phyloP scores from a whole-genome alignment of 2,329 filamentous ascomycete species.

The Amylocarpus encephaloides region DNA sequence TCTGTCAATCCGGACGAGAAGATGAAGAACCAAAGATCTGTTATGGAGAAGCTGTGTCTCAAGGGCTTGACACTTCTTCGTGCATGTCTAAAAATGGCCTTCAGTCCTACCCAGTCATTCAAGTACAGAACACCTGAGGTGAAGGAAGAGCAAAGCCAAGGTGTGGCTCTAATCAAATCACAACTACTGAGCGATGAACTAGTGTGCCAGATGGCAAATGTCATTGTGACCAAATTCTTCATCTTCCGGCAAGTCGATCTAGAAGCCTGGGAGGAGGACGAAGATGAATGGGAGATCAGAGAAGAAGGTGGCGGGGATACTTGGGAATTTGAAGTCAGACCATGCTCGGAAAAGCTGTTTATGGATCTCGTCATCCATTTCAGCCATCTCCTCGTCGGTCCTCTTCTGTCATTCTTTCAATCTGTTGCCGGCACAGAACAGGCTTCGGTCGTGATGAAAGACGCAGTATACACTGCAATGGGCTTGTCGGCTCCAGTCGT shows the following conservation, averaged over 20 bases:
- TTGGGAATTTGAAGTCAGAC: constrained; percentile 87
- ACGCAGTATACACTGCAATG: constrained; percentile 91
- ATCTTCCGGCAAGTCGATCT: constrained; percentile 80
- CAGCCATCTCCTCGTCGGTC: constrained; percentile 72
- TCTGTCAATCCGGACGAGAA: constrained; percentile 40
- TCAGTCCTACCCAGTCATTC: constrained; percentile 74
- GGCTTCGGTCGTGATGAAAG: constrained; percentile 73
- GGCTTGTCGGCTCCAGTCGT: constrained; percentile 77
- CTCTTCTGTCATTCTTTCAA: constrained; percentile 76
- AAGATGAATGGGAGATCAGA: constrained; percentile 89
- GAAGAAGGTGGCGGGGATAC: constrained; percentile 80
- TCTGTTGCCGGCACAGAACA: constrained; percentile 59
- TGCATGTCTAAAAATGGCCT: constrained; percentile 78
- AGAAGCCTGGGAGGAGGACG: constrained; percentile 87
- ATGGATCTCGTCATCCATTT: constrained; percentile 85
- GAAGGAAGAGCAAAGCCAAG: constrained; percentile 68
- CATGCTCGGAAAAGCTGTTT: constrained; percentile 90
- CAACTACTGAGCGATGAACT: constrained; percentile 71
- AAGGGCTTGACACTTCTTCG: constrained; percentile 78
- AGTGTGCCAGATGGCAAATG: constrained; percentile 74
- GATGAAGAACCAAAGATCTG: constrained; percentile 48
- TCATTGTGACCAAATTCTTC: constrained; percentile 81
- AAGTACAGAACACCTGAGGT: constrained; percentile 70
- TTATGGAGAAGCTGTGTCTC: constrained; percentile 73
- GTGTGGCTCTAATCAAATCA: constrained; percentile 62